Base-by-base conservation (phyloP, 2,329 filamentous ascomycete species). In the Alternaria sp. region DNA sequence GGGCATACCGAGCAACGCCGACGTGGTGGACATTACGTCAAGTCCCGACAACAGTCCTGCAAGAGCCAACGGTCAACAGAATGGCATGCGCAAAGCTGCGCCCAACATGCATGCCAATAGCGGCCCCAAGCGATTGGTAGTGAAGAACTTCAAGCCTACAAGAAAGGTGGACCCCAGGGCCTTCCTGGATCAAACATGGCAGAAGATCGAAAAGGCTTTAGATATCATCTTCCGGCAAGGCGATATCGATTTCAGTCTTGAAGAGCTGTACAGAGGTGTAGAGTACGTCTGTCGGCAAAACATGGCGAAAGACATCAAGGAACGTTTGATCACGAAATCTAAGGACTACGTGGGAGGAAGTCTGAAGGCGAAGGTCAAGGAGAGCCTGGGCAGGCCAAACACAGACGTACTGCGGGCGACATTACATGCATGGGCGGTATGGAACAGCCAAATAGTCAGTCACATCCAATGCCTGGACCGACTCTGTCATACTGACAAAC, bases 271-370 rank as follows among this genome's bases (percentile, higher is more conserved):
- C 75, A 87, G 92, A 48, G 92, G 91, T 4, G 92, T 96, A 1
- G 95, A 99, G 82, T 93, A 97, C 73, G 84, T 96, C 10, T 99
- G 95, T 76, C 86, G 92, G 52, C 90, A 90, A 69, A 90, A 89
- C 1, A 85, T 88, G 68, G 90, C 91, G 2, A 83, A 85, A 17
- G 83, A 86, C 54, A 79, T 97, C 53, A 90, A 88, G 68, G 81
- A 84, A 39, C 84, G 85, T 72, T 81, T 98, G 48, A 84, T 87
- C 63, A 80, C 82, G 10, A 85, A 86, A 64, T 92, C 90, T 72
- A 87, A 89, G 59, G 78, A 76, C 13, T 89, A 96, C 77, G 81
- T 89, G 10, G 75, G 79, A 36, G 79, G 78, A 2, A 79, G 75
- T 21, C 66, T 98, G 61, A 84, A 85, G 57, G 80, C 81, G 11